Evolutionary conservation across 2,329 filamentous ascomycete genomes (phyloP).

Genomic region (Celoporthe dispersa): DNA sequence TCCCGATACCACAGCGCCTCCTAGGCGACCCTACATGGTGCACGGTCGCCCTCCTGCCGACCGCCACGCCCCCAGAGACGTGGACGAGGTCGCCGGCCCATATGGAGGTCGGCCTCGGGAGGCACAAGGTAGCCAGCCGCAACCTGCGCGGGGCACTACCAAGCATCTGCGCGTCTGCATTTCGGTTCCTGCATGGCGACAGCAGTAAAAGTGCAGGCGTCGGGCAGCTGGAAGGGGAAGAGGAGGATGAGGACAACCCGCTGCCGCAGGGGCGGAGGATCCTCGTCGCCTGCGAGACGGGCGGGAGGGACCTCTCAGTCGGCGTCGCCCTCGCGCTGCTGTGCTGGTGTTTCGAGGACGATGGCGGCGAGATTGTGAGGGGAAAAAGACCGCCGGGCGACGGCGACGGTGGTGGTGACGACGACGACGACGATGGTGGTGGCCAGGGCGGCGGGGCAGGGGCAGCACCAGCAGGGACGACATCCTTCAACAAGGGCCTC

Average conservation of each 20-base stretch:
- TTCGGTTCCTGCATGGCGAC: constrained; percentile 41
- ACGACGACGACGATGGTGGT: too few relatives aligned
- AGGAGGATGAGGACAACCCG: background rate
- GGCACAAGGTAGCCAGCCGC: constrained; percentile 80
- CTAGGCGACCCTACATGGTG: constrained; percentile 37
- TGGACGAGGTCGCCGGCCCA: constrained; percentile 44
- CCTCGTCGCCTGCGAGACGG: constrained; percentile 69
- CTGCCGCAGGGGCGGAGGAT: constrained; percentile 34
- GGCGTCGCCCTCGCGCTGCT: constrained; percentile 77
- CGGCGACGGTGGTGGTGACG: constrained; percentile 29
- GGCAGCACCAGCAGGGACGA: background rate
- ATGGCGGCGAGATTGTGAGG: constrained; percentile 55
- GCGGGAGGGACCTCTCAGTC: constrained; percentile 79
- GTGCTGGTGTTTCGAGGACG: constrained; percentile 70
- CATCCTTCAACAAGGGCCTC: constrained; percentile 69
- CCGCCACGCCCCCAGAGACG: constrained; percentile 48
- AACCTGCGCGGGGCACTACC: constrained; percentile 75
- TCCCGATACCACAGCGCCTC: constrained; percentile 18
- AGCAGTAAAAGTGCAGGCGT: background rate
- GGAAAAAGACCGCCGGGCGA: constrained; percentile 27
- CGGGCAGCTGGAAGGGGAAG: too few relatives aligned
- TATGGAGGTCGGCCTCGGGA: constrained; percentile 67
- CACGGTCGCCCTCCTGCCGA: constrained; percentile 48
- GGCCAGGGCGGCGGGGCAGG: background rate
- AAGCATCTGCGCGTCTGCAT: constrained; percentile 62